phyloP scores from a whole-genome alignment of 768 basidiomycete species.

The Hortiboletus campestris region DNA sequence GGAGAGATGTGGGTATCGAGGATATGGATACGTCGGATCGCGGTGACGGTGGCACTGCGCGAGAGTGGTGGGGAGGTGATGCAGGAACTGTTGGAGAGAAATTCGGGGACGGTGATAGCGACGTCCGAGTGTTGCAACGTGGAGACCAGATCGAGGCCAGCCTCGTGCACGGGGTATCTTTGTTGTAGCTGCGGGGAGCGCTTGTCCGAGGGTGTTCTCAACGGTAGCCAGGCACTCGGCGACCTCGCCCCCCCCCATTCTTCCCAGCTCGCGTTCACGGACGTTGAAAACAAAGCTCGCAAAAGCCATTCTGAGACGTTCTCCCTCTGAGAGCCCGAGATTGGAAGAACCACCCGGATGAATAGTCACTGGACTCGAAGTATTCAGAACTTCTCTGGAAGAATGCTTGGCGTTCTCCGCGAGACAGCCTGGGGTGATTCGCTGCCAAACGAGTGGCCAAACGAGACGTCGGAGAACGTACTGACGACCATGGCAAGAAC shows the following conservation, averaged over 20 bases:
- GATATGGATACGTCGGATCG: conserved; percentile 37
- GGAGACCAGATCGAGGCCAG: conserved; percentile 57
- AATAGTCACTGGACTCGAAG: conserved; percentile 24
- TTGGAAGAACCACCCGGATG: conserved; percentile 55
- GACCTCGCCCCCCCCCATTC: conserved; percentile 53
- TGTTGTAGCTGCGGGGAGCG: conserved; percentile 41
- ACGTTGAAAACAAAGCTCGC: conserved; percentile 57
- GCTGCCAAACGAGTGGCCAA: conserved; percentile 27
- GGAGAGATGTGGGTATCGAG: conserved; percentile 42
- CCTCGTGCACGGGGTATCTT: conserved; percentile 44
- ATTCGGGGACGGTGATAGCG: conserved; percentile 59
- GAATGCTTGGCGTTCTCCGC: conserved; percentile 43
- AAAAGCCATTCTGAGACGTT: conserved; percentile 62
- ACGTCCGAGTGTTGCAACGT: conserved; percentile 47
- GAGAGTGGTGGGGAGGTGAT: conserved; percentile 54
- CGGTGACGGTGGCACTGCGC: conserved; percentile 39
- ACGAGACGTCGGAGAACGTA: neutral
- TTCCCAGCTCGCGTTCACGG: conserved; percentile 27
- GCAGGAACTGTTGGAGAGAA: conserved; percentile 58
- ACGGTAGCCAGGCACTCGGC: conserved; percentile 43
- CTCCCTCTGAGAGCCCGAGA: conserved; percentile 35
- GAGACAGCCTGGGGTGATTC: conserved; percentile 38
- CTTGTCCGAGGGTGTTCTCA: conserved; percentile 40
- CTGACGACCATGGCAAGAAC: neutral
- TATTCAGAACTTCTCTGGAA: conserved; percentile 46